Base-by-base conservation (phyloP, 2,329 filamentous ascomycete genomes). In the Helicocarpus griseus region DNA sequence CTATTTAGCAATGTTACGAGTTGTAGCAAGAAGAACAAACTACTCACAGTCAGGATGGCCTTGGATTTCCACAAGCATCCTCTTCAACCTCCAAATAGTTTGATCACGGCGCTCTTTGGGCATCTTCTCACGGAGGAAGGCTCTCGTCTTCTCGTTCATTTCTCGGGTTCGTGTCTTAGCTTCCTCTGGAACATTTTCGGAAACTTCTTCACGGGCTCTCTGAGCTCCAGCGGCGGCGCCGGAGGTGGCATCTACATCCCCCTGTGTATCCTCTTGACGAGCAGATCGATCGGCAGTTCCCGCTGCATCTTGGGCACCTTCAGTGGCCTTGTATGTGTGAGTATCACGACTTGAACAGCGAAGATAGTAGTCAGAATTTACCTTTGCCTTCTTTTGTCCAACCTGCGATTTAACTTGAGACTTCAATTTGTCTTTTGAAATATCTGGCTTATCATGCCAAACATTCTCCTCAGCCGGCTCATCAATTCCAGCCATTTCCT, bases 11-110 rank as follows among this genome's bases (percentile, higher is more conserved):
- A 19, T 26, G 28, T 26, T 36, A 14, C 29, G 21, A 9, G 31
- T n/a, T 17, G 17, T 35, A 8, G 19, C 13, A 13, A 35, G 13
- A 43, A 1, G 17, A 28, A 9, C n/a, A 4, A 13, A 28, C 17
- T 13, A 71, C 77, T 67, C 70, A 82, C 80, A 98, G 63, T 98
- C 91, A 53, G 87, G 81, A 65, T 97, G 93, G 52, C 91, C 87
- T 73, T 98, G 93, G 61, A 95, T 89, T 71, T 98, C 93, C 43
- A 96, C 83, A 36, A 98, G 75, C 86, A 97, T 95, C 81, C 97
- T 97, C 82, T 91, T 98, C 59, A 98, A 73, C 35, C 93, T 87
- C 80, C 83, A 95, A 61, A 96, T 84, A 51, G 84, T 85, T 75
- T 95, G 89, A 6, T 97, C 89, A 54, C 90, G 89, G 54, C 93